Evolutionary conservation across 352 stramenopile species (phyloP), one percentile per base, ranked within the genome.

Genomic region (Globisporangium camurandrum): DNA sequence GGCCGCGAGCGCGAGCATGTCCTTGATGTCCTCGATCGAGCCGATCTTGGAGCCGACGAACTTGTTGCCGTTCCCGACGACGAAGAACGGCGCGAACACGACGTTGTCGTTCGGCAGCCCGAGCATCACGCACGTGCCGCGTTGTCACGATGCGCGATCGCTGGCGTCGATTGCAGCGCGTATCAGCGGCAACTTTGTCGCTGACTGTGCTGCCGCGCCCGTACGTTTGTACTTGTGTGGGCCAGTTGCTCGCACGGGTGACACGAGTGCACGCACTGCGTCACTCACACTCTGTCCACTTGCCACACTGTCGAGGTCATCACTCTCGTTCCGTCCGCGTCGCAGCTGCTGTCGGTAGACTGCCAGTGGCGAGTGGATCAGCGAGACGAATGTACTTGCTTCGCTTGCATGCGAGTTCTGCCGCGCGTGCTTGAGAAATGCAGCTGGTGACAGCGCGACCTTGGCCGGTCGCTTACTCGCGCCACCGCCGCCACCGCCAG

Each of bases 1-100:
- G 16, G 63, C 72, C 45, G 82, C 93, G 36, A 96, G 71, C 36
- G 89, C 61, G n/a, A 95, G 57, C 75, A 92, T 89, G 24, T 85
- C 71, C 59, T 92, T 77, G 38, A 82, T 92, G 38, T 84, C 69
- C 6, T 23, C 34, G 27, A 82, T 69, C 38, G 66, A 61, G 31
- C 83, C 81, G 56, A 93, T 75, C 23, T 73, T 41, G 45, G 57
- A 81, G 46, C 85, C 86, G 17, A 66, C 61, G 49, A 95, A 61
- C 11, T 62, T 71, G 31, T 57, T 49, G 30, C 64, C 65, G 17
- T 56, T 54, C 20, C 56, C 45, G 3, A 95, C 51, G 27, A 95
- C n/a, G n/a, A n/a, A n/a, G n/a, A n/a, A n/a, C n/a, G n/a, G n/a
- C n/a, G n/a, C n/a, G n/a, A n/a, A n/a, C n/a, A n/a, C n/a, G n/a